Conservation (phyloP, 2,329 filamentous ascomycete species). For the Mariannaea elegans region DNA sequence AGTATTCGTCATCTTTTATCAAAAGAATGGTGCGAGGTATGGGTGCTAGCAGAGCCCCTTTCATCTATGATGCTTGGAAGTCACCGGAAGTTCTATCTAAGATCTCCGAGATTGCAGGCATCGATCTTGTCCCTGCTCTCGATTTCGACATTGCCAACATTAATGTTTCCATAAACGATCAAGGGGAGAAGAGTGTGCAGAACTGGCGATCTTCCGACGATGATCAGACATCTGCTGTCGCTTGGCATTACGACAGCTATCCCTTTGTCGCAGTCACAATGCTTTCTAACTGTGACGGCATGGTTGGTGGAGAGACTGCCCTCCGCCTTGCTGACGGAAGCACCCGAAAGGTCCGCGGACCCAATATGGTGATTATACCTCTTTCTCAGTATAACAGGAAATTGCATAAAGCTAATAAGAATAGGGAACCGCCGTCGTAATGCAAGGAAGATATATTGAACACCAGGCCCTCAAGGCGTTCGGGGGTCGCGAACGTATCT, state of each 20-base stretch:
- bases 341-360: slow-evolving; percentile 65
- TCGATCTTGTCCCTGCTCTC: slow-evolving; percentile 62
- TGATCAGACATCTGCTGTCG: slow-evolving; percentile 63
- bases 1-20: slow-evolving; percentile 51
- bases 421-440: slow-evolving; percentile 66
- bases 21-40: slow-evolving; percentile 66
- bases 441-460: slow-evolving; percentile 74
- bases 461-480: slow-evolving; percentile 69
- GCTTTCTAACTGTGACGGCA: slow-evolving; percentile 68
- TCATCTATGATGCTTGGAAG: slow-evolving; percentile 47
- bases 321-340: slow-evolving; percentile 61
- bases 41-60: slow-evolving; percentile 44
- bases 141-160: slow-evolving; percentile 63
- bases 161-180: slow-evolving; percentile 60
- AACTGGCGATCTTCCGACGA: slow-evolving; percentile 40
- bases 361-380: slow-evolving; percentile 59
- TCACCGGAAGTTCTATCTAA: slow-evolving; percentile 53
- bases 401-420: slow-evolving; percentile 46
- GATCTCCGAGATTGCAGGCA: slow-evolving; percentile 61
- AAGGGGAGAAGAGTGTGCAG: neutral
- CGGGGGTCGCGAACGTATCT: slow-evolving; percentile 69
- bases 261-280: slow-evolving; percentile 73
- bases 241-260: slow-evolving; percentile 72
- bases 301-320: slow-evolving; percentile 73
- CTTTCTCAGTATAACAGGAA: slow-evolving; percentile 48